Evolutionary conservation across 2,329 filamentous ascomycete species (phyloP), one percentile per base, ranked within the genome.

Genomic region (Pseudofabraea citricarpa): DNA sequence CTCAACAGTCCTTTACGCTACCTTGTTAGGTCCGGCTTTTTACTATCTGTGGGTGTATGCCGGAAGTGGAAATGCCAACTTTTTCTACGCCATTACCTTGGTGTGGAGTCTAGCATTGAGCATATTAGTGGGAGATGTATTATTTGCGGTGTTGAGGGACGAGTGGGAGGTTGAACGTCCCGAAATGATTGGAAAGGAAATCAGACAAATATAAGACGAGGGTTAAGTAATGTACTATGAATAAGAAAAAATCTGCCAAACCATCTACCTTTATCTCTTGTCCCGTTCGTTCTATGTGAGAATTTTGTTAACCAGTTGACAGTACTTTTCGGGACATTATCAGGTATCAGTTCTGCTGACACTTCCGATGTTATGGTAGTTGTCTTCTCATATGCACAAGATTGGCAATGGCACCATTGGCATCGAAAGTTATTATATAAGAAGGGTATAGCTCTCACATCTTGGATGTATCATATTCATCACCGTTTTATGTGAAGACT

Each of bases 11-110:
- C 70, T 97, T 8, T 98, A 98, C 64, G 84, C 89, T 19, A 85
- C 84, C 3, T 83, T 95, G 49, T 75, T 98, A 0, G 93, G 93
- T 0, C 93, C 93, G 1, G 90, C 90, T 0, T 98, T 98, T 62
- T 95, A 97, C 63, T 84, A 98, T 61, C 72, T 98, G 5, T 98
- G 93, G 93, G 91, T 98, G 45, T 98, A 97, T 60, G 93, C 93
- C 2, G 93, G 93, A 39, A 95, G 90, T 44, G 93, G 93, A 21
- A 98, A 98, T 58, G 93, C 93, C 46, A 98, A 98, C 64, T 98
- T 98, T 70, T 98, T 98, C 69, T 98, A 98, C 62, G 93, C 93
- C 52, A 97, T 98, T 57, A 98, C 93, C 0, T 70, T 98, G n/a
- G 93, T 98, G 0, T 98, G 93, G 93, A 95, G 89, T 60, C 65